Percentiles rank a stretch among this genome's conserved stretches.
Conservation (phyloP, 2,329 filamentous ascomycete genomes). For the Botrytis hyacinthi region DNA sequence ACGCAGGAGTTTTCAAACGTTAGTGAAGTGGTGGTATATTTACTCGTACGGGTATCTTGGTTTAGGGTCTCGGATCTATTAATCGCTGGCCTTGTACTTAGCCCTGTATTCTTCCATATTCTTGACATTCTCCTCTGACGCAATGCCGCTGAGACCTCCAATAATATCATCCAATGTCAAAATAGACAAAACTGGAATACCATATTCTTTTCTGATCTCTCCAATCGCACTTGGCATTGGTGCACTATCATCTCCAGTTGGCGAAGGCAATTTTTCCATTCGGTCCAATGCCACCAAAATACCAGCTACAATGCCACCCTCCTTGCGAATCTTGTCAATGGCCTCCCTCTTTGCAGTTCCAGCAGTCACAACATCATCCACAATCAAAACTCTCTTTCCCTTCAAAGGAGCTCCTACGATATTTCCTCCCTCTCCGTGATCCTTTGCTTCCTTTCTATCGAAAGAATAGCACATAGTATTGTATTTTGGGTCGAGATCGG, state of each 20-base stretch:
- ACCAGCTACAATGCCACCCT: slow-evolving; percentile 81
- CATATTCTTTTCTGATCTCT: slow-evolving; percentile 78
- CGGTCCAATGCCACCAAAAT: slow-evolving; percentile 88
- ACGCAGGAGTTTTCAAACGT: slow-evolving; percentile 1
- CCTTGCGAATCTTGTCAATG: slow-evolving; percentile 80
- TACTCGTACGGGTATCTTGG: slow-evolving; percentile 1
- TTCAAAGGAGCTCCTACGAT: slow-evolving; percentile 86
- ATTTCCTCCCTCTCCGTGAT: slow-evolving; percentile 89
- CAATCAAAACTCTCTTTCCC: slow-evolving; percentile 82
- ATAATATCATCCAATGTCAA: slow-evolving; percentile 83
- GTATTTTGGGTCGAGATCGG: slow-evolving; percentile 66
- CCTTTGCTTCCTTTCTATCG: slow-evolving; percentile 95
- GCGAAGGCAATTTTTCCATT: slow-evolving; percentile 72
- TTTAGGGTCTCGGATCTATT: slow-evolving; percentile 25
- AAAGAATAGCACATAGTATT: slow-evolving; percentile 77
- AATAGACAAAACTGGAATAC: slow-evolving; percentile 80
- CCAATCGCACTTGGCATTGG: slow-evolving; percentile 79
- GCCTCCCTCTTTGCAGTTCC: slow-evolving; percentile 93
- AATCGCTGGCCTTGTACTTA: slow-evolving; percentile 60
- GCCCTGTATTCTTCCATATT: slow-evolving; percentile 71
- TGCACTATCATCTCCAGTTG: slow-evolving; percentile 52
- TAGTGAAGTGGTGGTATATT: background rate
- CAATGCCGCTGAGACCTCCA: slow-evolving; percentile 60
- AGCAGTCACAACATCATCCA: slow-evolving; percentile 96
- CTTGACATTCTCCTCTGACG: slow-evolving; percentile 60